Evolutionary conservation across 2,329 filamentous ascomycete genomes (phyloP).

Genomic region (Curvularia spicifera): DNA sequence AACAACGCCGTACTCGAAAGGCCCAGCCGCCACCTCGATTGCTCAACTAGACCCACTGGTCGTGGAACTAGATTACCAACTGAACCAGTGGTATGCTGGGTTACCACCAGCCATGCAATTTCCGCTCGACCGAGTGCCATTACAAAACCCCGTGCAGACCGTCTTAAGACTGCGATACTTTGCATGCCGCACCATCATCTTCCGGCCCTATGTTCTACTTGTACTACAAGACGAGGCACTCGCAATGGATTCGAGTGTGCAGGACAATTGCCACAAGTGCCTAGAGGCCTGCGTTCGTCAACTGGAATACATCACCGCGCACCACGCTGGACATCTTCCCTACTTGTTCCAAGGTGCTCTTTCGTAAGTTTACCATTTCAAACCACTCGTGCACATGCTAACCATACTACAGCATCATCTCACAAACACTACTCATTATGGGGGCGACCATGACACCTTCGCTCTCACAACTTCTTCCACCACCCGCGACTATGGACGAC

Average conservation of each 20-base stretch:
- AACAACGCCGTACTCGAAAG: constrained; percentile 53
- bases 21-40: constrained; percentile 65
- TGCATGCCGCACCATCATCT: constrained; percentile 85
- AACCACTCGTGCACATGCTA: constrained; percentile 10
- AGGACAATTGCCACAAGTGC: constrained; percentile 80
- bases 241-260: constrained; percentile 72
- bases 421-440: constrained; percentile 82
- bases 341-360: constrained; percentile 86
- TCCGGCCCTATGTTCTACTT: constrained; percentile 80
- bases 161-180: constrained; percentile 81
- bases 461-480: constrained; percentile 69
- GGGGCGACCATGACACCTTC: constrained; percentile 81
- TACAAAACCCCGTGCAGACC: constrained; percentile 78
- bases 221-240: constrained; percentile 79
- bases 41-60: constrained; percentile 78
- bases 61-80: constrained; percentile 79
- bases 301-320: constrained; percentile 77
- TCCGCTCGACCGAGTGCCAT: constrained; percentile 69
- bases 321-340: constrained; percentile 83
- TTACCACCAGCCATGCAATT: constrained; percentile 78
- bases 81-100: constrained; percentile 84
- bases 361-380: constrained; percentile 43
- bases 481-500: constrained; percentile 66
- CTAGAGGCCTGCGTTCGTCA: constrained; percentile 81
- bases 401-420: constrained; percentile 69